Conservation (phyloP, 176 grass and related monocot species). For the Hordeum marinum region DNA sequence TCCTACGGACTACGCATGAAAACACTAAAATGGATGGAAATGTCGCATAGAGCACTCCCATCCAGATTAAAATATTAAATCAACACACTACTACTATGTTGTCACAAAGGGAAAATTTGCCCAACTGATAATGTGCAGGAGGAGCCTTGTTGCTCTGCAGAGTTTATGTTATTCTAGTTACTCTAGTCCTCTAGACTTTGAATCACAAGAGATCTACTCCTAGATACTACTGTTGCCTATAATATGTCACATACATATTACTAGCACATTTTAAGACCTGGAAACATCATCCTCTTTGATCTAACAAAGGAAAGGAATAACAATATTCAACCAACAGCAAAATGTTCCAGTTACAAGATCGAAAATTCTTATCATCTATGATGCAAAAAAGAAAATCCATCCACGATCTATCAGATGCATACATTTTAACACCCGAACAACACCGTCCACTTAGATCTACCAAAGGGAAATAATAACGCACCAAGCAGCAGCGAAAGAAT, state of each 20-base stretch:
- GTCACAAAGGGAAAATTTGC: neutral
- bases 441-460: neutral
- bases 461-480: neutral
- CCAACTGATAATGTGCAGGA: neutral
- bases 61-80: neutral
- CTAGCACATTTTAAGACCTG: too few species aligned
- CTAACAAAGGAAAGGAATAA: too few species aligned
- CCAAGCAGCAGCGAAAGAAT: too few species aligned
- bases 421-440: neutral
- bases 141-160: neutral
- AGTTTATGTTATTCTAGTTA: neutral
- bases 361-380: too few species aligned
- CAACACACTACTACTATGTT: too few species aligned
- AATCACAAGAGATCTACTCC: neutral
- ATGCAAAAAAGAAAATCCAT: too few species aligned
- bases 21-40: neutral
- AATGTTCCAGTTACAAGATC: too few species aligned
- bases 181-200: neutral
- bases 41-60: neutral
- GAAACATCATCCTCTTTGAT: too few species aligned
- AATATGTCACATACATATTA: too few species aligned
- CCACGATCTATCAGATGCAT: neutral
- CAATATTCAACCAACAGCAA: too few species aligned
- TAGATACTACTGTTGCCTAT: too few species aligned
- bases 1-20: neutral